Evolutionary conservation across 352 stramenopile species (phyloP).

Genomic region (Halophytophthora polymorphica): DNA sequence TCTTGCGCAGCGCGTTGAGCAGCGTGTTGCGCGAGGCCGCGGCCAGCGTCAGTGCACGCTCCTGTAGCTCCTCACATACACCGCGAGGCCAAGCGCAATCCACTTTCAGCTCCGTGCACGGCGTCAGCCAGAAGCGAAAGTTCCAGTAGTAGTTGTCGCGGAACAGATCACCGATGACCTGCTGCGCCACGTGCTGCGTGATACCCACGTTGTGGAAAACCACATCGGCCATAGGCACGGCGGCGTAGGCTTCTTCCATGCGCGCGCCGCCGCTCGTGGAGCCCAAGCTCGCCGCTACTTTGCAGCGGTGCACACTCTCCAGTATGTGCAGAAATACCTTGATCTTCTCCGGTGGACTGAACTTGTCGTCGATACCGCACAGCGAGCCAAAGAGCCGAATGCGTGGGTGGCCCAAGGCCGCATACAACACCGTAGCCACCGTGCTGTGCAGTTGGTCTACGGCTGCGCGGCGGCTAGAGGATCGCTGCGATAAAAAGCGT

Average conservation of each 20-base stretch:
- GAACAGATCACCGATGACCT: constrained; percentile 68
- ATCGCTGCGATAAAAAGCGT: constrained; percentile 47
- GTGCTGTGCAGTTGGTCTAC: constrained; percentile 61
- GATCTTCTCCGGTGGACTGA: constrained; percentile 68
- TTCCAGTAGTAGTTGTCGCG: constrained; percentile 77
- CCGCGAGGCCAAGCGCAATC: constrained; percentile 44
- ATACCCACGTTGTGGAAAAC: constrained; percentile 76
- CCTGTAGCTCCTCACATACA: constrained; percentile 63
- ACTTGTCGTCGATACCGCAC: constrained; percentile 52
- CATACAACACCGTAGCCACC: constrained; percentile 49
- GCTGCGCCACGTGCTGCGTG: constrained; percentile 46
- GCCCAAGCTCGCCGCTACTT: constrained; percentile 23
- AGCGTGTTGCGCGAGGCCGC: constrained; percentile 48
- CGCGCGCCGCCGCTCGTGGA: constrained; percentile 20
- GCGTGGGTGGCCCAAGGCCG: constrained; percentile 39
- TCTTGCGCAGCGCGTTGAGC: constrained; percentile 60
- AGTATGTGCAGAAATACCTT: constrained; percentile 67
- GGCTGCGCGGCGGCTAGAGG: constrained; percentile 40
- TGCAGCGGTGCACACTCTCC: constrained; percentile 59
- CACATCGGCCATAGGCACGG: constrained; percentile 31
- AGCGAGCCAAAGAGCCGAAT: constrained; percentile 59
- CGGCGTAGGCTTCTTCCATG: constrained; percentile 22
- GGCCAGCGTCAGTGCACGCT: constrained; percentile 36
- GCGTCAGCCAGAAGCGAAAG: constrained; percentile 66
- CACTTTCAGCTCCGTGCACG: constrained; percentile 57